Conservation (phyloP, 441 rosid genomes). For the Viola pubescens region DNA sequence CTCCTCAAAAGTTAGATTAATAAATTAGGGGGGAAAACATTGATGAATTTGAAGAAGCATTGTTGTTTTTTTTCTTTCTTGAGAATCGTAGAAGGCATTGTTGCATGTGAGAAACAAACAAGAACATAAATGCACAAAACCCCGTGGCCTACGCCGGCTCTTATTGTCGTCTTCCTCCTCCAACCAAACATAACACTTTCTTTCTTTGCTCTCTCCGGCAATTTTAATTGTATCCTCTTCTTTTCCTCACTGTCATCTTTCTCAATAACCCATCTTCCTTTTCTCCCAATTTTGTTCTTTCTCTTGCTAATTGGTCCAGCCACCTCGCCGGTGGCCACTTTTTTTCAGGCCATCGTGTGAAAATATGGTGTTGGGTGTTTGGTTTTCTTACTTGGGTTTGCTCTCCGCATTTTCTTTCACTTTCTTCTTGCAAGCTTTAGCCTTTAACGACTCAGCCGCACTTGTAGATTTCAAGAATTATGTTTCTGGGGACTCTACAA, state of each 20-base stretch:
- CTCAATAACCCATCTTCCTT: background rate
- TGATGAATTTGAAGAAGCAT: too few relatives aligned
- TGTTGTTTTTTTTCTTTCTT: too few relatives aligned
- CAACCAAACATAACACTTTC: background rate
- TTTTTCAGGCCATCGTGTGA: background rate
- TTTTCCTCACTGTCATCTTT: background rate
- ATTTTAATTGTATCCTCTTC: background rate
- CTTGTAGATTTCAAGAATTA: constrained; percentile 48
- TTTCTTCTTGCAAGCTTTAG: background rate
- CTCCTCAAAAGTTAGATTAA: too few relatives aligned
- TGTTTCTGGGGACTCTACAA: constrained; percentile 31
- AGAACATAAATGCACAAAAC: constrained; percentile 2
- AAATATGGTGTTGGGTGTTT: constrained; percentile 11
- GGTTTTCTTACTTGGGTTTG: constrained; percentile 20
- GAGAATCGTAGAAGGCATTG: background rate
- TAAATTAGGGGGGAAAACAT: too few relatives aligned
- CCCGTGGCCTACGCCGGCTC: constrained; percentile 17
- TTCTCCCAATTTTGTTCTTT: too few relatives aligned
- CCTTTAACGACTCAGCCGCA: constrained; percentile 25
- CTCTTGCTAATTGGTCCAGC: too few relatives aligned
- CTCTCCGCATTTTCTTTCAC: constrained; percentile 14
- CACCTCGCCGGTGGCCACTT: too few relatives aligned
- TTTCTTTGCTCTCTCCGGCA: constrained; percentile 9
- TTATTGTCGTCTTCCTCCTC: constrained; percentile 9
- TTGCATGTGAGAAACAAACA: constrained; percentile 16